A percentile compares a stretch with the other conserved stretches of the same genome.
Evolutionary conservation across 1,139 yeast species (phyloP).

Genomic region (Magnusiomyces paraingens): DNA sequence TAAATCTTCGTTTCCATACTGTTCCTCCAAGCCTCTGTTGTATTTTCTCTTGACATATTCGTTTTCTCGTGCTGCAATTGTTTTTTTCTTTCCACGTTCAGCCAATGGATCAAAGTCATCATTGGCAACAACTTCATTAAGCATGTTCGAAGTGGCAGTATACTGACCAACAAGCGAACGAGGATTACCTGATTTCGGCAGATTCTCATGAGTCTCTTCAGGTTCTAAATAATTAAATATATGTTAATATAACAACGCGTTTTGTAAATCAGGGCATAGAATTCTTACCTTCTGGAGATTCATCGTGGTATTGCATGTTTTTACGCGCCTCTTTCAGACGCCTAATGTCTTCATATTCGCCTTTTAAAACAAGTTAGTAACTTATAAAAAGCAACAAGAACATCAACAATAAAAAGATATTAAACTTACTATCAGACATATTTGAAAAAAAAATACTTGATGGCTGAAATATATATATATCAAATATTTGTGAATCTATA

Average conservation of each 20-base stretch:
- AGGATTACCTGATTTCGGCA: too few species aligned
- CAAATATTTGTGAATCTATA: too few species aligned
- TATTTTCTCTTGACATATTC: constrained; percentile 41
- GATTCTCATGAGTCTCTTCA: too few species aligned
- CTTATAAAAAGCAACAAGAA: neutral
- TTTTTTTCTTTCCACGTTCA: constrained; percentile 29
- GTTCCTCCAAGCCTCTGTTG: constrained; percentile 29
- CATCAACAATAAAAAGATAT: neutral
- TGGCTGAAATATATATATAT: too few species aligned
- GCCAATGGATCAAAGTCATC: constrained; percentile 36
- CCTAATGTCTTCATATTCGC: constrained; percentile 1
- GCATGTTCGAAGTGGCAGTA: constrained; percentile 29
- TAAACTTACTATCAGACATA: constrained; percentile 11
- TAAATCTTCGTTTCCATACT: constrained; percentile 20
- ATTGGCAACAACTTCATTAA: constrained; percentile 32
- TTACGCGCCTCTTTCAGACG: constrained; percentile 9
- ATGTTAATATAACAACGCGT: too few species aligned
- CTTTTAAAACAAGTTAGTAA: neutral
- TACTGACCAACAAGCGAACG: constrained; percentile 28
- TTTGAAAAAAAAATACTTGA: neutral
- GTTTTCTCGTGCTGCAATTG: constrained; percentile 35
- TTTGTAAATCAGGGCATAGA: neutral
- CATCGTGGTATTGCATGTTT: neutral
- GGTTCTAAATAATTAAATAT: too few species aligned
- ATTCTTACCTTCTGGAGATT: constrained; percentile 1